Conservation (phyloP, 352 stramenopile species). For the Phytophthora cactorum region DNA sequence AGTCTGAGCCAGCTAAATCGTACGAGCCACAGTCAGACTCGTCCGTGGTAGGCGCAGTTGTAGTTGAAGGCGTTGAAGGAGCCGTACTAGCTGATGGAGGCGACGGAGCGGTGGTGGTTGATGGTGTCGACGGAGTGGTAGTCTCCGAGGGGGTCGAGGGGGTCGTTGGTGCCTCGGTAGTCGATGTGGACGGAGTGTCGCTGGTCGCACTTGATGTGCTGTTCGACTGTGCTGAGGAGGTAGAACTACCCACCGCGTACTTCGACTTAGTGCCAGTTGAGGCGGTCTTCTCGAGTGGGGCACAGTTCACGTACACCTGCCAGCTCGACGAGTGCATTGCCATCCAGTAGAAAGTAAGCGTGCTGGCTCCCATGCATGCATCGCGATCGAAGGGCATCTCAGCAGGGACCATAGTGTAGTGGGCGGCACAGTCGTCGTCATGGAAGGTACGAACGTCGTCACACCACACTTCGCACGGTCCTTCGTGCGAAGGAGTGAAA, state of each 20-base stretch:
- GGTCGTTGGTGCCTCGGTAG: not conserved
- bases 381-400: constrained; percentile 44
- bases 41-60: constrained; percentile 2
- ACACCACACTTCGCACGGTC: constrained; percentile 53
- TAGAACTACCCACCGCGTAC: constrained; percentile 23
- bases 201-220: constrained; percentile 21
- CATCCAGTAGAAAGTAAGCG: constrained; percentile 51
- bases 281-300: constrained; percentile 15
- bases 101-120: no score
- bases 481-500: constrained; percentile 48
- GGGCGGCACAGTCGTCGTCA: constrained; percentile 42
- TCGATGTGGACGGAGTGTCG: constrained; percentile 6
- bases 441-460: constrained; percentile 45
- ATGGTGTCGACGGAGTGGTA: no score
- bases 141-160: not conserved
- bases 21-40: constrained; percentile 20
- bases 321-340: constrained; percentile 46
- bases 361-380: constrained; percentile 28
- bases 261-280: constrained; percentile 20
- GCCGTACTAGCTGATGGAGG: constrained; percentile 4
- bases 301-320: constrained; percentile 52
- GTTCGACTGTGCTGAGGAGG: constrained; percentile 12
- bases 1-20: constrained; percentile 3
- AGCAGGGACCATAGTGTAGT: constrained; percentile 36
- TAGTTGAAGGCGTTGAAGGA: constrained; percentile 1